Percentiles rank a stretch among this genome's conserved stretches.
Conservation (phyloP, 805 yeast species). For the Gaillardinia entomophila region DNA sequence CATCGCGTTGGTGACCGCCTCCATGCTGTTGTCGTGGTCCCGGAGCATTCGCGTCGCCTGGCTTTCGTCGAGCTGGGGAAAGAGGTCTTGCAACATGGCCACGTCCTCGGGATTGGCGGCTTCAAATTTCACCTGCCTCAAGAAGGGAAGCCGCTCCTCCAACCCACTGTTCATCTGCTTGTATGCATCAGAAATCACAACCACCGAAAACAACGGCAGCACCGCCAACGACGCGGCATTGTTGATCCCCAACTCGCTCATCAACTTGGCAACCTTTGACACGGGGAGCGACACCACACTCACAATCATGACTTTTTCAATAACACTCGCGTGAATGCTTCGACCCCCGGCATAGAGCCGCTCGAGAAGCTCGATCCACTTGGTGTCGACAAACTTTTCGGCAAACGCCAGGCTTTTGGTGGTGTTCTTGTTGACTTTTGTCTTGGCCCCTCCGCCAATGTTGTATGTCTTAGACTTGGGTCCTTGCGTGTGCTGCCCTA, state of each 20-base stretch:
- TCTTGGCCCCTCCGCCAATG: constrained; percentile 8
- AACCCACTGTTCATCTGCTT: constrained; percentile 46
- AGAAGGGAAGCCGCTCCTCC: constrained; percentile 44
- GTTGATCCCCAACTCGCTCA: constrained; percentile 38
- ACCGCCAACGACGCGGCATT: constrained; percentile 36
- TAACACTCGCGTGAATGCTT: constrained; percentile 41
- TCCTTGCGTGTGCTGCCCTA: constrained; percentile 35
- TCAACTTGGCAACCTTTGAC: constrained; percentile 36
- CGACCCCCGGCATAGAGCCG: constrained; percentile 51
- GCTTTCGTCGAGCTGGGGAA: constrained; percentile 53
- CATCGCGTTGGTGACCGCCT: constrained; percentile 49
- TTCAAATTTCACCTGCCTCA: constrained; percentile 18
- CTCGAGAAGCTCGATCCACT: constrained; percentile 60
- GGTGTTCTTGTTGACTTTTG: constrained; percentile 16
- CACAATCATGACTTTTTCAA: constrained; percentile 46
- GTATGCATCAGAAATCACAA: constrained; percentile 45
- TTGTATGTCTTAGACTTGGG: constrained; percentile 11
- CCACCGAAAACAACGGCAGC: constrained; percentile 51
- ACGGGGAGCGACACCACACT: constrained; percentile 46
- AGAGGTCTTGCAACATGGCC: constrained; percentile 32
- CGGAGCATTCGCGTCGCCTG: constrained; percentile 46
- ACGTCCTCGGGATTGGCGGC: not conserved
- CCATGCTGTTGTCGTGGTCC: constrained; percentile 47
- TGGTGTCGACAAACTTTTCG: constrained; percentile 45
- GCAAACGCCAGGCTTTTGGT: constrained; percentile 35